Percentiles rank a stretch among this genome's conserved stretches.
Conservation (phyloP, 2,329 filamentous ascomycete genomes). For the Phialophora verrucosa region DNA sequence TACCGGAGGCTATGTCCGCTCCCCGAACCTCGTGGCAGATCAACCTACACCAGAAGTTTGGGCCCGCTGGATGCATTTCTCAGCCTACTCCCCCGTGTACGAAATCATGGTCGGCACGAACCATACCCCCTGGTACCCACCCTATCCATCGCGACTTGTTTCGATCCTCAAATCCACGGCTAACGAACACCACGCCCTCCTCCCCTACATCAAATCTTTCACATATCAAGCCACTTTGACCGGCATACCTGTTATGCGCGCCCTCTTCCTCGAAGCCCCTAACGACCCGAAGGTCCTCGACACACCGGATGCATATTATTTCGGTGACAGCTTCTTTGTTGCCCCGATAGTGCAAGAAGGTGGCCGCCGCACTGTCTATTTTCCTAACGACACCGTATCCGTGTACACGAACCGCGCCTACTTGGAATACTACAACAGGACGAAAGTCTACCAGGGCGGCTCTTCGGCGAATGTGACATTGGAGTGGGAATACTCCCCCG, state of each 20-base stretch:
- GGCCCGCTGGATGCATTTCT: slow-evolving; percentile 17
- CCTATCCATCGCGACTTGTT: slow-evolving; percentile 6
- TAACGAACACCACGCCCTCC: slow-evolving; percentile 15
- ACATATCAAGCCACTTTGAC: slow-evolving; percentile 13
- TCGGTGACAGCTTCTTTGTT: slow-evolving; percentile 12
- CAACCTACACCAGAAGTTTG: slow-evolving; percentile 6
- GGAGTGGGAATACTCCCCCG: slow-evolving; percentile 10
- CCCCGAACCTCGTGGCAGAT: slow-evolving; percentile 11
- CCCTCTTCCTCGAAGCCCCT: slow-evolving; percentile 10
- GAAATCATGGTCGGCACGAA: slow-evolving; percentile 19
- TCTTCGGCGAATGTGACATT: slow-evolving; percentile 1
- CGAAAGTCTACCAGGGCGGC: slow-evolving; percentile 1
- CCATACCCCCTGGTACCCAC: slow-evolving; percentile 14
- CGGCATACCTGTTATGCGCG: slow-evolving; percentile 12
- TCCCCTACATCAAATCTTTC: slow-evolving; percentile 16
- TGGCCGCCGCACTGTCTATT: slow-evolving; percentile 6
- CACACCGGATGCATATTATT: slow-evolving; percentile 13
- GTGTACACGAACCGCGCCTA: slow-evolving; percentile 8
- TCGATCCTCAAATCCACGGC: slow-evolving; percentile 13
- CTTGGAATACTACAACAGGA: slow-evolving; percentile 16
- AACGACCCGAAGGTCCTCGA: not conserved
- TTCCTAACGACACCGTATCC: not conserved
- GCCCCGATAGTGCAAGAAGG: slow-evolving; percentile 12
- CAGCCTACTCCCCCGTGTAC: slow-evolving; percentile 10
- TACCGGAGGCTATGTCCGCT: slow-evolving; percentile 12